Evolutionary conservation across 495 filamentous ascomycete species (phyloP), one percentile per base, ranked within the genome.

Genomic region (Lophium mytilinum): DNA sequence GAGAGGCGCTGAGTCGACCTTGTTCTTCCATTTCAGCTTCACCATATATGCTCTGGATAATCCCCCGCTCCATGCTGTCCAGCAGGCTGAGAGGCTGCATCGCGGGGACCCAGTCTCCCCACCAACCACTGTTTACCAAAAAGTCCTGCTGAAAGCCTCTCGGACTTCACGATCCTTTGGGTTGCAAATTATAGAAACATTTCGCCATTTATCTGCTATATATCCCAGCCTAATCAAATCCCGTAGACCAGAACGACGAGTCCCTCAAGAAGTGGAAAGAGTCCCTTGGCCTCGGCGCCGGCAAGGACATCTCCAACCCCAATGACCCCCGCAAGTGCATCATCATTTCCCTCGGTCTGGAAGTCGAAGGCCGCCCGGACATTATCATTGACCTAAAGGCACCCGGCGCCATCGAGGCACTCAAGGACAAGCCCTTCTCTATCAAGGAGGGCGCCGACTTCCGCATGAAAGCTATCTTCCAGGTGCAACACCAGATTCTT

Each of bases 221-320:
- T 37, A 9, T 49, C 37, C 12, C 14, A 9, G 3, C 24, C 24
- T 30, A 30, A 30, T 6, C 6, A 2, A 30, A 30, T 6, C 24
- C 24, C 24, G 2, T 58, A 80, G 83, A 87, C 67, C 72, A 78
- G 60, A 76, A 86, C 62, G 93, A 98, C 72, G 91, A 97, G 70
- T 90, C 92, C 58, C 83, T 98, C 67, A 85, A 91, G 71, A 87
- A 91, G 60, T 98, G 93, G 88, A 98, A 98, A 77, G 83, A 89
- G 65, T 96, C 93, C 3, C 83, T 98, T 36, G 93, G 94, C 58
- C 80, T 97, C 47, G 78, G 77, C 60, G 68, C 76, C 41, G 84
- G 88, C 62, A 67, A 64, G 18, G 19, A 52, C 52, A 59, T 75
- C 67, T 67, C 69, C 24, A 71, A 93, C 71, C 83, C 88, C 64